Conservation (phyloP, 1,284 basidiomycete species). For the Marasmius sp. region DNA sequence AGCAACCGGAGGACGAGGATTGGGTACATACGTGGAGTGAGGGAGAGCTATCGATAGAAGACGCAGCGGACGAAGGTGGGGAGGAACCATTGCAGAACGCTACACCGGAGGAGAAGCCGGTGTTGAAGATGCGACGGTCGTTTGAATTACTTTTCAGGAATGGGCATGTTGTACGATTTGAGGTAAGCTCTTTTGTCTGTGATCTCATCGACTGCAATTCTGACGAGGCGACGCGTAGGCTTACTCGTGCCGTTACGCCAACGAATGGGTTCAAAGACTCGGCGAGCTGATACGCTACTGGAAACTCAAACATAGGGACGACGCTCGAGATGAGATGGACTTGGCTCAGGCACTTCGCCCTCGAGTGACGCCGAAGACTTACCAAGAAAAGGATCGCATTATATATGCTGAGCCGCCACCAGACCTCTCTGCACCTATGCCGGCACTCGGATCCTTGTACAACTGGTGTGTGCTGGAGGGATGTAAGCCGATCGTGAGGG, state of each 20-base stretch:
- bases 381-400: constrained; percentile 40
- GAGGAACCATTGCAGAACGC: constrained; percentile 50
- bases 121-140: constrained; percentile 61
- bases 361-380: constrained; percentile 55
- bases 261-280: constrained; percentile 80
- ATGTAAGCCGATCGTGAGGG: constrained; percentile 71
- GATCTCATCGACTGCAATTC: not conserved
- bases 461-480: constrained; percentile 80
- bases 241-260: constrained; percentile 59
- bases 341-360: constrained; percentile 57
- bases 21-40: constrained; percentile 40
- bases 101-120: constrained; percentile 39
- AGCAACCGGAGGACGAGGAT: constrained; percentile 35
- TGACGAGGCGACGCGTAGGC: constrained; percentile 38
- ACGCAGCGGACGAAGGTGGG: constrained; percentile 68
- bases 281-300: constrained; percentile 73
- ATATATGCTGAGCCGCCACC: constrained; percentile 47
- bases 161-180: constrained; percentile 71
- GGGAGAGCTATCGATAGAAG: constrained; percentile 38
- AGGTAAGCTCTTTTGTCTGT: constrained; percentile 46
- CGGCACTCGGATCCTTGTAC: constrained; percentile 64
- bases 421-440: constrained; percentile 50
- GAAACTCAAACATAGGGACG: constrained; percentile 67
- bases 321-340: constrained; percentile 80
- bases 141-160: constrained; percentile 77